Conservation (phyloP, 1,284 basidiomycete species). For the Ceratobasidium sp. region DNA sequence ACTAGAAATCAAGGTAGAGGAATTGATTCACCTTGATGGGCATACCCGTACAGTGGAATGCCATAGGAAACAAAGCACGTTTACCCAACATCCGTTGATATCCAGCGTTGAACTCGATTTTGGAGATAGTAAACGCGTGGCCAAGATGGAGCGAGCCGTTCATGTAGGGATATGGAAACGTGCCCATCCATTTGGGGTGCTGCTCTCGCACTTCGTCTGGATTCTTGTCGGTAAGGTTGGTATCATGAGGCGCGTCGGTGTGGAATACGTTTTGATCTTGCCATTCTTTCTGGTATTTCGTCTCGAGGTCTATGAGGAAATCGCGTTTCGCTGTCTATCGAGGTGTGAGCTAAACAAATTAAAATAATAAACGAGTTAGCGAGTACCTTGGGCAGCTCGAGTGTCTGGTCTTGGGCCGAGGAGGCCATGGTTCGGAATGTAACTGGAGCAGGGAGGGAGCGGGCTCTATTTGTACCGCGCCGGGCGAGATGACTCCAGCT, state of each 20-base stretch:
- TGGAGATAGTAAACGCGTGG: conserved; percentile 98
- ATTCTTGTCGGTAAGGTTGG: conserved; percentile 74
- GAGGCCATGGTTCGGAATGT: conserved; percentile 15
- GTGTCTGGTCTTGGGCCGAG: conserved; percentile 32
- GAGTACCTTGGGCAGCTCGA: conserved; percentile 37
- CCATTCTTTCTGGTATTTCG: conserved; percentile 65
- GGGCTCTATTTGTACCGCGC: conserved; percentile 27
- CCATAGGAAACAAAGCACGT: conserved; percentile 94
- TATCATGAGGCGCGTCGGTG: conserved; percentile 83
- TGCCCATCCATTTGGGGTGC: conserved; percentile 97
- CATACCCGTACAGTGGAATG: conserved; percentile 97
- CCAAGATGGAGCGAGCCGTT: conserved; percentile 98
- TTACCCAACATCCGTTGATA: conserved; percentile 97
- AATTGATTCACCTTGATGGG: conserved; percentile 88
- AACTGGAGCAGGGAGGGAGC: neutral
- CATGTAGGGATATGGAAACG: conserved; percentile 97
- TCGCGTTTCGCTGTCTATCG: conserved; percentile 69
- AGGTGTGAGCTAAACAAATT: too few relatives aligned
- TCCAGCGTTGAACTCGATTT: conserved; percentile 97
- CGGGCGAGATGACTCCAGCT: conserved; percentile 29
- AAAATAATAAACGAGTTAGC: too few relatives aligned
- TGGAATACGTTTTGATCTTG: conserved; percentile 72
- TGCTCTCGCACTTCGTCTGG: conserved; percentile 67
- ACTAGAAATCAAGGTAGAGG: neutral
- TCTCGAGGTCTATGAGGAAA: conserved; percentile 67